Percentiles rank a stretch among this genome's conserved stretches.
Conservation (phyloP, 306 rosid genomes). For the Begonia fuchsioides region DNA sequence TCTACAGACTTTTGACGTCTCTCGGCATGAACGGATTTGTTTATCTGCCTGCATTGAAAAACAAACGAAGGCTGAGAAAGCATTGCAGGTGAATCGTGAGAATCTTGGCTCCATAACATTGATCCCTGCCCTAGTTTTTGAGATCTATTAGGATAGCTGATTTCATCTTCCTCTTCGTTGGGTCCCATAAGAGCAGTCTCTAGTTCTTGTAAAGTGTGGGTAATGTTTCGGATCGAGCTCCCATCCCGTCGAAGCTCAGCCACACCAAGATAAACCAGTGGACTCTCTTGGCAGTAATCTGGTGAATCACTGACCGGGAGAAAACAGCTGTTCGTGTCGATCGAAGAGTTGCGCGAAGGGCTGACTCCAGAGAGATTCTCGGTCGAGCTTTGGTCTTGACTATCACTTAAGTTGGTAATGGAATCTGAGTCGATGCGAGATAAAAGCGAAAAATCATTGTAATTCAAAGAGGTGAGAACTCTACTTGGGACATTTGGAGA, state of each 20-base stretch:
- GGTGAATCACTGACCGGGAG: conserved; percentile 21
- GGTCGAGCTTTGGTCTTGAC: conserved; percentile 49
- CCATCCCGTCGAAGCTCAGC: conserved; percentile 25
- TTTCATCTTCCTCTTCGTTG: conserved; percentile 36
- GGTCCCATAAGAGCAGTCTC: conserved; percentile 87
- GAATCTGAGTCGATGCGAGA: conserved; percentile 49
- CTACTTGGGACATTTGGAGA: conserved; percentile 42
- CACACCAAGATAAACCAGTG: conserved; percentile 23
- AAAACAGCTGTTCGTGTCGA: conserved; percentile 32
- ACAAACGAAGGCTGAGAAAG: conserved; percentile 31
- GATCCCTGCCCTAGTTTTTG: conserved; percentile 24
- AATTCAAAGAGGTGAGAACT: conserved; percentile 46
- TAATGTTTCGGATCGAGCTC: conserved; percentile 24
- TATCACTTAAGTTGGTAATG: conserved; percentile 35
- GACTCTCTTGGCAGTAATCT: conserved; percentile 19
- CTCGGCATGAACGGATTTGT: conserved; percentile 24
- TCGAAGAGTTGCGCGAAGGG: conserved; percentile 35
- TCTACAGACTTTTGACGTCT: conserved; percentile 49
- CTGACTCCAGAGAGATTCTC: conserved; percentile 47
- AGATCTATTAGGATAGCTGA: conserved; percentile 19
- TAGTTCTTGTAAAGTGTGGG: conserved; percentile 40
- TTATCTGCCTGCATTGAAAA: conserved; percentile 21
- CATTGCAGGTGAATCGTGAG: conserved; percentile 17
- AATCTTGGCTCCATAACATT: conserved; percentile 35
- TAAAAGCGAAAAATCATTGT: conserved; percentile 39